Evolutionary conservation across 345 rosid genomes (phyloP).

Genomic region (Brassica carinata): DNA sequence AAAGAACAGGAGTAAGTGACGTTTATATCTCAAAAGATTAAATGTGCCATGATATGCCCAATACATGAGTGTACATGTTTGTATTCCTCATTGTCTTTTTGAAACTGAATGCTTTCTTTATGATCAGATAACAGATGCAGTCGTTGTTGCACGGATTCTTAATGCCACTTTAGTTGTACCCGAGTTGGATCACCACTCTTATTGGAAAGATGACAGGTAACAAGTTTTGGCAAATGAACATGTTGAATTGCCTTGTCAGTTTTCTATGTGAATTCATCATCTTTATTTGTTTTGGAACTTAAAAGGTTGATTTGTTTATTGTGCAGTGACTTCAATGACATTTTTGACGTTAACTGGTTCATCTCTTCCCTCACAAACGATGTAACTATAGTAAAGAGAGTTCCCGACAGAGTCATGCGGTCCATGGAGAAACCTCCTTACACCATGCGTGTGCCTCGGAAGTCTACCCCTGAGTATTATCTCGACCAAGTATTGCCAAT

Average conservation of each 20-base stretch:
- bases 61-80: not conserved
- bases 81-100: not conserved
- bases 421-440: constrained; percentile 98
- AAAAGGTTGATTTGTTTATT: constrained; percentile 9
- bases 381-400: constrained; percentile 86
- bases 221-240: constrained; percentile 7
- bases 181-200: constrained; percentile 93
- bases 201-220: constrained; percentile 95
- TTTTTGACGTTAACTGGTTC: constrained; percentile 94
- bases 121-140: constrained; percentile 94
- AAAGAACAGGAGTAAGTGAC: constrained; percentile 96
- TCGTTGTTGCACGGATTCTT: constrained; percentile 89
- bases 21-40: not conserved
- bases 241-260: not conserved
- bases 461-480: constrained; percentile 92
- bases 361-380: constrained; percentile 86
- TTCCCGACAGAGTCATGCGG: constrained; percentile 90
- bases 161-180: constrained; percentile 96
- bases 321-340: constrained; percentile 89
- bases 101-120: constrained; percentile 18
- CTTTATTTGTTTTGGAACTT: constrained; percentile 8
- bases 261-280: not conserved
- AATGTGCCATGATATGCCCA: not conserved
- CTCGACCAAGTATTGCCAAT: constrained; percentile 93
- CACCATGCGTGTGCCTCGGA: constrained; percentile 96